Evolutionary conservation across 345 rosid genomes (phyloP).

Genomic region (Mangifera indica): DNA sequence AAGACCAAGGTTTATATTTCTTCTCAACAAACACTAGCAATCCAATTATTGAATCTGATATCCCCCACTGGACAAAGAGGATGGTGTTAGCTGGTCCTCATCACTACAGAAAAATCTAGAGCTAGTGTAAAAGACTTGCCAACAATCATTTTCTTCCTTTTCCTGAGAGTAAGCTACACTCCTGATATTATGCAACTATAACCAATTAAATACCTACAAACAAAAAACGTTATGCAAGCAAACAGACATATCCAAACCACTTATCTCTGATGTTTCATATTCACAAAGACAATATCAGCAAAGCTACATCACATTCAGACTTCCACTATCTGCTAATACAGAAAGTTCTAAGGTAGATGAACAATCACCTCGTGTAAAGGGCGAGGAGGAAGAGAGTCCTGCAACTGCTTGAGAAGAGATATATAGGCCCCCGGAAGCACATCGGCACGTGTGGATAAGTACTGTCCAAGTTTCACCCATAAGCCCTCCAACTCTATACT

Average conservation of each 20-base stretch:
- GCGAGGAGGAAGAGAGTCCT: conserved; percentile 97
- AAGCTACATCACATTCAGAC: background rate
- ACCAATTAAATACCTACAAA: background rate
- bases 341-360: background rate
- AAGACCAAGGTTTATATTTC: conserved; percentile 1
- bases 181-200: background rate
- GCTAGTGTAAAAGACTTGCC: background rate
- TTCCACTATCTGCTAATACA: background rate
- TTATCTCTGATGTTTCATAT: no score
- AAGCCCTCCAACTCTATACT: conserved; percentile 78
- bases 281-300: no score
- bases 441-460: conserved; percentile 93
- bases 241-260: no score
- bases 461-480: conserved; percentile 97
- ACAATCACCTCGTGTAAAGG: conserved; percentile 71
- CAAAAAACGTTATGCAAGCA: no score
- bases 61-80: background rate
- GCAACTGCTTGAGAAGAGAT: conserved; percentile 75
- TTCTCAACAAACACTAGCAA: background rate
- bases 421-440: conserved; percentile 86
- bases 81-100: background rate
- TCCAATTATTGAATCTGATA: background rate
- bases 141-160: no score
- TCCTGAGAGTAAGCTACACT: background rate
- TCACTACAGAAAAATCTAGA: background rate